phyloP scores from a whole-genome alignment of 805 yeast genomes.

The Isabelozyma heimii region DNA sequence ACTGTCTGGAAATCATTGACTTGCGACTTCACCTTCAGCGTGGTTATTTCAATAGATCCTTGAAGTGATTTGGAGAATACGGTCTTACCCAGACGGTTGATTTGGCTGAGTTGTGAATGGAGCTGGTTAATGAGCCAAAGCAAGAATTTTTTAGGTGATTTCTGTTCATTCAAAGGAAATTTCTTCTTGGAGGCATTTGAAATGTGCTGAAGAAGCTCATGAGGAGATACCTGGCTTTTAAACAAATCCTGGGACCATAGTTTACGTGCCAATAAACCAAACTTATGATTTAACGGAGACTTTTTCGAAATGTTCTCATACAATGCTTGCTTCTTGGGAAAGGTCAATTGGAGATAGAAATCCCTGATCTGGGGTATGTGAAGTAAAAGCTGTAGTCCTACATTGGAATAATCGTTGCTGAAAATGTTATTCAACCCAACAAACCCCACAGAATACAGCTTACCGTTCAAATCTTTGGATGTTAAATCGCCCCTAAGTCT shows the following conservation, averaged over 20 bases:
- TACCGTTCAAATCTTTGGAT: conserved; percentile 43
- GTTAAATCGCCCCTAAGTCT: conserved; percentile 15
- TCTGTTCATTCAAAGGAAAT: conserved; percentile 35
- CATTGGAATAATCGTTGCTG: conserved; percentile 55
- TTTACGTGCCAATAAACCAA: conserved; percentile 51
- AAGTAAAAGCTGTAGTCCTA: conserved; percentile 50
- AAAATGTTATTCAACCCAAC: conserved; percentile 60
- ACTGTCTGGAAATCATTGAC: conserved; percentile 13
- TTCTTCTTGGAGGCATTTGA: conserved; percentile 40
- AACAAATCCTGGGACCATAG: conserved; percentile 64
- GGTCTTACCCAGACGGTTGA: background rate
- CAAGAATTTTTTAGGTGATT: conserved; percentile 56
- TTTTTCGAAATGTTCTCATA: conserved; percentile 7
- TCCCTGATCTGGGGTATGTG: conserved; percentile 52
- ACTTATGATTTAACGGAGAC: conserved; percentile 33
- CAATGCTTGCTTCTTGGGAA: conserved; percentile 18
- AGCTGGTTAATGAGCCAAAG: conserved; percentile 58
- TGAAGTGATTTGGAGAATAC: conserved; percentile 42
- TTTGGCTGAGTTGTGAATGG: conserved; percentile 19
- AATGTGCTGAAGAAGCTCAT: conserved; percentile 56
- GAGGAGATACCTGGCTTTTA: conserved; percentile 64
- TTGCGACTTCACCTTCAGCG: conserved; percentile 10
- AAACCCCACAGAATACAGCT: conserved; percentile 57
- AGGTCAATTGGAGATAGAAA: conserved; percentile 29
- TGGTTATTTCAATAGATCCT: conserved; percentile 45